Base-by-base conservation (phyloP, 202 grass and related monocot species). In the Thinopyrum obtusiflorum region DNA sequence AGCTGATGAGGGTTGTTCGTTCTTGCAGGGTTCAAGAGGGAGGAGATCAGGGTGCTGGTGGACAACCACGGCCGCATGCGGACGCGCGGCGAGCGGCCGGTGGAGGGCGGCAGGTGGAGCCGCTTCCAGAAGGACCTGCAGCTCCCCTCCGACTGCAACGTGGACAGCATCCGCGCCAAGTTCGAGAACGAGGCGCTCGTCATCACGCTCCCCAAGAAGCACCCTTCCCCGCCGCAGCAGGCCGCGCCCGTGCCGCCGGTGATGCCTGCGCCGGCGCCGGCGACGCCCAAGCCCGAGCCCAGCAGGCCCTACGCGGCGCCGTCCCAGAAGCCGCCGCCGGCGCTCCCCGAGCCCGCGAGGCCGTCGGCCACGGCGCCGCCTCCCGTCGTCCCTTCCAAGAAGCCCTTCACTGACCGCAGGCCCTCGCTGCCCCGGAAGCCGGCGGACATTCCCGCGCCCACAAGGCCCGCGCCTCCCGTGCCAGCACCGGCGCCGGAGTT, bases 181-280 rank as follows among this genome's bases (percentile, higher is more conserved):
- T 93, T 98, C 66, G 88, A 93, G 42, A 83, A 84, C 28, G 95
- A 85, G 32, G 49, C 75, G 32, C 90, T 97, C 82, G 69, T 81
- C 81, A 89, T 97, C 74, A 91, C 82, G 36, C 74, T 94, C n/a
- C 92, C 94, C 11, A 97, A 89, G 80, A 74, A 79, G 40, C 37
- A 3, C 15, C 14, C 90, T 40, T 85, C 39, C 7, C 62, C 76
- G 10, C n/a, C 39, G 39, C 39, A 11, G 12, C 37, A 74, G 40
- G 44, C 23, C 20, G 55, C 4, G 20, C 72, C 71, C 0, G 42
- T 26, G 42, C 14, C 44, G 11, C 40, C 37, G 37, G 37, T 39
- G 37, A 2, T 35, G 35, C 37, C 23, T 24, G 25, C n/a, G 59
- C 59, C 60, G 2, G 10, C 3, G 60, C 61, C 61, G 72, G 15